These are phyloP conservation scores for Mycena citricolor DNA, from an alignment of 1,284 basidiomycete genomes.

Conservation along the genomic window DNA sequence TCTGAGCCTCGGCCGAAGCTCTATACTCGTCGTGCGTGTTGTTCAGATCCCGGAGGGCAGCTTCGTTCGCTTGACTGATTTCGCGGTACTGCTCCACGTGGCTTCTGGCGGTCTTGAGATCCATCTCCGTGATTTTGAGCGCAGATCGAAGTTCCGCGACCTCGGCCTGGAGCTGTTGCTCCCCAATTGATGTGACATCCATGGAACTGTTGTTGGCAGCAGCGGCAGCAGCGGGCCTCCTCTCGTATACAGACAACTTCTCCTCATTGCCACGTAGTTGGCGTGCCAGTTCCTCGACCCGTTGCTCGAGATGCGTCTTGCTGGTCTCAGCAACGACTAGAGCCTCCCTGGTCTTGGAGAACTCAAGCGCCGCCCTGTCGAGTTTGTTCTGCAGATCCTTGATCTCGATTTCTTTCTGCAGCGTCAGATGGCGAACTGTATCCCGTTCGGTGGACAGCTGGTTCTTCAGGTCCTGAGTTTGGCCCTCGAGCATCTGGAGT, in stretches of 20 bases:
- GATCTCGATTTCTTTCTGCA: conserved; percentile 81
- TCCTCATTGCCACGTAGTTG: conserved; percentile 78
- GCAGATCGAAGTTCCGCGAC: conserved; percentile 81
- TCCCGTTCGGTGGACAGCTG: conserved; percentile 84
- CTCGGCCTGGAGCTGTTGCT: conserved; percentile 82
- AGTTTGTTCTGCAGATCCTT: conserved; percentile 75
- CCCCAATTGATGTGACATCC: conserved; percentile 55
- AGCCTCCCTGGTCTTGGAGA: conserved; percentile 70
- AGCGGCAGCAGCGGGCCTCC: too few relatives aligned
- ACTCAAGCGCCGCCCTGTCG: conserved; percentile 69
- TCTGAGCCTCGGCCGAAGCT: conserved; percentile 61
- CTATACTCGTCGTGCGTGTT: conserved; percentile 80
- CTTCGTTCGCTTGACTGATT: conserved; percentile 80
- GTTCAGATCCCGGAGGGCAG: conserved; percentile 69
- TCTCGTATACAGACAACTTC: conserved; percentile 86
- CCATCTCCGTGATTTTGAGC: conserved; percentile 74
- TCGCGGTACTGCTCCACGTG: conserved; percentile 84
- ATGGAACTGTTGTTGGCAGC: too few relatives aligned
- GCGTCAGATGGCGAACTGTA: conserved; percentile 62
- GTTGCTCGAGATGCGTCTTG: conserved; percentile 77
- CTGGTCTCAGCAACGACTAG: conserved; percentile 78
- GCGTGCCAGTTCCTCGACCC: conserved; percentile 67
- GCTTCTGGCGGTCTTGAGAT: conserved; percentile 64
- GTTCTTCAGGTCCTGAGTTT: conserved; percentile 74
- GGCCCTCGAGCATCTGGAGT: conserved; percentile 74